Conservation (phyloP, 2,329 filamentous ascomycete genomes). For the Fusarium incarnatum region DNA sequence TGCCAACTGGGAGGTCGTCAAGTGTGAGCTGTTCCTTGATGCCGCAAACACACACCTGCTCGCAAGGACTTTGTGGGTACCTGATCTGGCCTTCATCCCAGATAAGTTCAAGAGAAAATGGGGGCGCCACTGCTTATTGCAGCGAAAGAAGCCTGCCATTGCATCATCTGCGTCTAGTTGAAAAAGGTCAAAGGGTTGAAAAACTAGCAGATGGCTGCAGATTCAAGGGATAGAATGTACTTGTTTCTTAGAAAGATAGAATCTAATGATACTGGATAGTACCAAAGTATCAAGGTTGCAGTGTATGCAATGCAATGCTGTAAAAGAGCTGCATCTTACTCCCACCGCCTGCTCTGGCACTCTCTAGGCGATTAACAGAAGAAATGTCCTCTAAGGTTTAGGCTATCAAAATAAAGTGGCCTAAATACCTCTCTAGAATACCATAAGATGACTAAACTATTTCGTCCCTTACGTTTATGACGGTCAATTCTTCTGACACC, state of each 20-base stretch:
- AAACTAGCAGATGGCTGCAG: background rate
- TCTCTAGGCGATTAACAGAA: background rate
- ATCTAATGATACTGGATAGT: constrained; percentile 8
- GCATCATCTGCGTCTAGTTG: background rate
- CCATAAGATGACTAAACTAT: too few relatives aligned
- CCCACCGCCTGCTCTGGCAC: constrained; percentile 14
- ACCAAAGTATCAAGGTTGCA: background rate
- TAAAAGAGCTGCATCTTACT: background rate
- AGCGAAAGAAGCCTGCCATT: constrained; percentile 58
- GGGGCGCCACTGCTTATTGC: constrained; percentile 89
- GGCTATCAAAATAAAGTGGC: too few relatives aligned
- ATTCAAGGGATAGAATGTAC: constrained; percentile 14
- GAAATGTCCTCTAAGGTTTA: too few relatives aligned
- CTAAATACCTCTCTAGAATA: too few relatives aligned
- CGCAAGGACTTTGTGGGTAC: constrained; percentile 84
- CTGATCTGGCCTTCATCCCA: constrained; percentile 76
- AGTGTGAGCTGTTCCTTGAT: constrained; percentile 85
- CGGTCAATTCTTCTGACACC: too few relatives aligned
- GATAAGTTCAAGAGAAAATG: constrained; percentile 78
- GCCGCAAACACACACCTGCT: constrained; percentile 77
- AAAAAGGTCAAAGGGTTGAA: background rate
- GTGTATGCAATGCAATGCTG: constrained; percentile 2
- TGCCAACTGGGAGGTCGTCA: constrained; percentile 80
- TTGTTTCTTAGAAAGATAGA: background rate
- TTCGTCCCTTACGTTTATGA: too few relatives aligned